phyloP scores from a whole-genome alignment of 345 rosid genomes.

The Salix brachista region DNA sequence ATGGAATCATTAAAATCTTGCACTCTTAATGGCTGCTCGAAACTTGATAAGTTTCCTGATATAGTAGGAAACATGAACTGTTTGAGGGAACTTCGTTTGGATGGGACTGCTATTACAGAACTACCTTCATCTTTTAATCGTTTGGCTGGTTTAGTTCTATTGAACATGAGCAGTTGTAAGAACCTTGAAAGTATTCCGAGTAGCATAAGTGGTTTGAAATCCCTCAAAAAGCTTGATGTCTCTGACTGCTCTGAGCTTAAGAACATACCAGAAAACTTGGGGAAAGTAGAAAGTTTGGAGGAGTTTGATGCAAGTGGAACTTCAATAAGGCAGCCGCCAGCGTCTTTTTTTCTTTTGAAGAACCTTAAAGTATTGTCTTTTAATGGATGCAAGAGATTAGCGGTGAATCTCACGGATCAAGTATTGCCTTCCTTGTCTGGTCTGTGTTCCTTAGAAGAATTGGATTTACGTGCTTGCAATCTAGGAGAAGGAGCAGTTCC shows the following conservation, averaged over 20 bases:
- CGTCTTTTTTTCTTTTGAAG: neutral
- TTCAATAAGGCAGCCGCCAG: neutral
- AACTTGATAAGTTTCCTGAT: constrained; percentile 28
- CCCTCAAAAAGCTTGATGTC: constrained; percentile 22
- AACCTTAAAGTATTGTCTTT: constrained; percentile 13
- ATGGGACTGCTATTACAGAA: constrained; percentile 25
- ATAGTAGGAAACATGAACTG: constrained; percentile 14
- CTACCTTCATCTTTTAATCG: constrained; percentile 19
- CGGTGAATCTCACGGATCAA: too few relatives aligned
- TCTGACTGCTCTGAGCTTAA: constrained; percentile 17
- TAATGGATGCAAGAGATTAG: neutral
- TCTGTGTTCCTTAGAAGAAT: too few relatives aligned
- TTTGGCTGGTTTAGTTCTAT: constrained; percentile 13
- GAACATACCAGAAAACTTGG: constrained; percentile 8
- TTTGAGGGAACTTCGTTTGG: constrained; percentile 17
- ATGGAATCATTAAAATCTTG: constrained; percentile 23
- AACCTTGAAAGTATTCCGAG: constrained; percentile 24
- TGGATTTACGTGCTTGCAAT: too few relatives aligned
- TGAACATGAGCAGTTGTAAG: constrained; percentile 20
- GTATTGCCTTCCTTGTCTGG: too few relatives aligned
- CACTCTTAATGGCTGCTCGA: constrained; percentile 21
- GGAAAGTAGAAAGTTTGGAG: constrained; percentile 14
- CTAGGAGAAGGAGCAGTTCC: too few relatives aligned
- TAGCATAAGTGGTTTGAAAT: constrained; percentile 12
- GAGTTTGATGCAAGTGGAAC: constrained; percentile 24